These are phyloP conservation scores for Fusarium falciforme DNA, from an alignment of 2,329 filamentous ascomycete genomes.

Conservation along the genomic window DNA sequence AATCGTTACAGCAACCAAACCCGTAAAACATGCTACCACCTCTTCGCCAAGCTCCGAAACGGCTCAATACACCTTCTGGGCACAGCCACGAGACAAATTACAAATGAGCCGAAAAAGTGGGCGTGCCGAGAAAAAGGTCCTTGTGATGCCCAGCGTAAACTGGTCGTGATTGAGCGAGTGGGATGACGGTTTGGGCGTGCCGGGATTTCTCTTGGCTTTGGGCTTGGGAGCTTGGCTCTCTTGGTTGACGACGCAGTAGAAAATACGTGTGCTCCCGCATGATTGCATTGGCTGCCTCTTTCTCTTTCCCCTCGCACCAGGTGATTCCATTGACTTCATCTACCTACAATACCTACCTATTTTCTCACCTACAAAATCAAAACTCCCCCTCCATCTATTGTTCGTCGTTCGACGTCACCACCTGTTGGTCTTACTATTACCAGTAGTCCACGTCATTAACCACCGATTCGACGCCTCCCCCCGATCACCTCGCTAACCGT, in stretches of 20 bases:
- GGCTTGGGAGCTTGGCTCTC: slow-evolving; percentile 1
- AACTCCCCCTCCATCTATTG: neutral
- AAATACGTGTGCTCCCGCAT: neutral
- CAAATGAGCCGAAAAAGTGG: slow-evolving; percentile 35
- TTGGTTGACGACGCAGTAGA: neutral
- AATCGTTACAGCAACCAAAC: neutral
- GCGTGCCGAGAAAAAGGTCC: neutral
- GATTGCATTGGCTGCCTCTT: neutral
- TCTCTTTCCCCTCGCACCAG: neutral
- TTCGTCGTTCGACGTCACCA: neutral
- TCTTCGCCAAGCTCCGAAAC: slow-evolving; percentile 21
- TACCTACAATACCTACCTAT: neutral
- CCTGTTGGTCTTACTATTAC: neutral
- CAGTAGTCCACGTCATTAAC: neutral
- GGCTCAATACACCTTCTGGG: neutral
- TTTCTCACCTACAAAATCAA: neutral
- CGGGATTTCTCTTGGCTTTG: slow-evolving; percentile 3
- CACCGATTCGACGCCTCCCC: neutral
- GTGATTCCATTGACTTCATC: neutral
- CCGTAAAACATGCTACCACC: neutral
- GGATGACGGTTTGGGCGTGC: neutral
- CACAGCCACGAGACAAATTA: slow-evolving; percentile 24
- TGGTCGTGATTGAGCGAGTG: neutral
- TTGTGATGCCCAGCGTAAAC: neutral
- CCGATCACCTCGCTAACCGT: neutral